Percentiles rank a stretch among this genome's conserved stretches.
phyloP scores from a whole-genome alignment of 2,329 filamentous ascomycete genomes.

The Fusarium musae region DNA sequence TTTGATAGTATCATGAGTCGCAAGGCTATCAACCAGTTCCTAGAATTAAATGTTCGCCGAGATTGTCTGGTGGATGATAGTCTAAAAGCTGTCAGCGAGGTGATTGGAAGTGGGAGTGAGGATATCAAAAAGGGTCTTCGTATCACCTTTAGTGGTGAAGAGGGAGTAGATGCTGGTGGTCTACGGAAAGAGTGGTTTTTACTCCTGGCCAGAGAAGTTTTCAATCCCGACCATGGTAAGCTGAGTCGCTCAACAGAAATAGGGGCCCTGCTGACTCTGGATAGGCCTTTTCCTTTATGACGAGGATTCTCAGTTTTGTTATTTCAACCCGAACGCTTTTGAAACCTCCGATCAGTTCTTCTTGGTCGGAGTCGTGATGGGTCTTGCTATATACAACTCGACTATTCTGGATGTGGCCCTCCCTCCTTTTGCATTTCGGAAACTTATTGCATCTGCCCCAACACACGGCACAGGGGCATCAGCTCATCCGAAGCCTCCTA shows the following conservation, averaged over 20 bases:
- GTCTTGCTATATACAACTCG: constrained; percentile 93
- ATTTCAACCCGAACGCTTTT: constrained; percentile 91
- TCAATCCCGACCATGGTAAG: constrained; percentile 88
- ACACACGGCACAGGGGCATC: constrained; percentile 63
- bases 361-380: constrained; percentile 86
- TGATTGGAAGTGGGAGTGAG: constrained; percentile 81
- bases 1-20: constrained; percentile 87
- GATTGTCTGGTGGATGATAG: constrained; percentile 92
- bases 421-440: constrained; percentile 89
- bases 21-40: constrained; percentile 78
- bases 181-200: constrained; percentile 96
- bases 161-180: constrained; percentile 90
- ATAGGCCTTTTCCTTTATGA: constrained; percentile 92
- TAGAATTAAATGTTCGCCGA: constrained; percentile 80
- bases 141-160: constrained; percentile 88
- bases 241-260: constrained; percentile 13
- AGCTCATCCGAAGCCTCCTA: constrained; percentile 67
- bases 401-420: constrained; percentile 90
- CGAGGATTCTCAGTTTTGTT: constrained; percentile 89
- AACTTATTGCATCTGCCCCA: constrained; percentile 83
- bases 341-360: constrained; percentile 94
- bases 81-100: constrained; percentile 83
- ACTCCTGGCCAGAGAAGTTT: constrained; percentile 86
- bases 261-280: constrained; percentile 25
- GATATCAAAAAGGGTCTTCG: constrained; percentile 91